These are phyloP conservation scores for Gardenia jasminoides DNA, from an alignment of 257 asterid genomes.

Conservation along the genomic window DNA sequence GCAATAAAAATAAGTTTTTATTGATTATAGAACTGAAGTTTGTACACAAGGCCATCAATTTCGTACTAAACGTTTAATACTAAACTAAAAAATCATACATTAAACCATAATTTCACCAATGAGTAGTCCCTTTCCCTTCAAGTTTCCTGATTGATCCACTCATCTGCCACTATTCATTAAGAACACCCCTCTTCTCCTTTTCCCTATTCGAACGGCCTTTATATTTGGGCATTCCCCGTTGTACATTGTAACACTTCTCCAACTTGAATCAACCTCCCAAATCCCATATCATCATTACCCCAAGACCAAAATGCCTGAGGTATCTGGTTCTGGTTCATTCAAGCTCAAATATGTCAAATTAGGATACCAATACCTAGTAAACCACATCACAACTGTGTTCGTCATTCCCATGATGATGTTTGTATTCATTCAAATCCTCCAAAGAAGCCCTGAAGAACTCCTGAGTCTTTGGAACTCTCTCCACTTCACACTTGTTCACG, in stretches of 20 bases:
- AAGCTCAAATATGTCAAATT: slow-evolving; percentile 56
- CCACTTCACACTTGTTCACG: slow-evolving; percentile 33
- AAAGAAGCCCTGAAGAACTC: slow-evolving; percentile 41
- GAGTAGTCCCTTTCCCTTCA: no score
- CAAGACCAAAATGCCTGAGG: slow-evolving; percentile 33
- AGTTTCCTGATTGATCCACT: slow-evolving; percentile 36
- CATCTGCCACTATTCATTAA: slow-evolving; percentile 72
- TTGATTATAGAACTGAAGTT: no score
- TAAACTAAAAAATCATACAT: no score
- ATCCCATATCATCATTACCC: background rate
- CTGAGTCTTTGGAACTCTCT: slow-evolving; percentile 30
- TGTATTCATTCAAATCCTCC: slow-evolving; percentile 23
- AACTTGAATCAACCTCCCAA: background rate
- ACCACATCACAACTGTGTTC: slow-evolving; percentile 47
- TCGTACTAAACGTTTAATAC: no score
- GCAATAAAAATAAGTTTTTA: no score
- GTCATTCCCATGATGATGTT: slow-evolving; percentile 39
- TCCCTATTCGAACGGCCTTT: slow-evolving; percentile 5
- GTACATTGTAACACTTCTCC: background rate
- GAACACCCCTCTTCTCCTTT: slow-evolving; percentile 19
- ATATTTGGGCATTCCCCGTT: no score
- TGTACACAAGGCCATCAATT: no score
- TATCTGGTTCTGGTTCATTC: slow-evolving; percentile 33
- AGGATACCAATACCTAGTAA: slow-evolving; percentile 58
- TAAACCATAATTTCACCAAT: no score